These are phyloP conservation scores for Lotmaria passim DNA, from an alignment of 208 protist species.

Conservation along the genomic window DNA sequence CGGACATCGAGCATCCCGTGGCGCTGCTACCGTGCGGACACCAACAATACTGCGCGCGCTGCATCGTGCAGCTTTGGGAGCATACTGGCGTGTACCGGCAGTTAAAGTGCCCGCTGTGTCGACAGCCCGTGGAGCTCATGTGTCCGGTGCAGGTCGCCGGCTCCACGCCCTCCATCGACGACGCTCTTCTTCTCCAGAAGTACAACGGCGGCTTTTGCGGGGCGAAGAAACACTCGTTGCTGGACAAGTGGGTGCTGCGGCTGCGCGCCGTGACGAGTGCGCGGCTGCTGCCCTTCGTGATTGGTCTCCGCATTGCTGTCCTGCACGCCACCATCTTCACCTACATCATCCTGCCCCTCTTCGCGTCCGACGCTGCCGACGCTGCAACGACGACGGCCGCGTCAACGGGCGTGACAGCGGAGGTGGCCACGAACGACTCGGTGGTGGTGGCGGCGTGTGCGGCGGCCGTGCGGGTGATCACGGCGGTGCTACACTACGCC, in stretches of 20 bases:
- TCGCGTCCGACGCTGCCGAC: slow-evolving; percentile 11
- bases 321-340: slow-evolving; percentile 40
- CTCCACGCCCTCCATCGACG: slow-evolving; percentile 34
- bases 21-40: slow-evolving; percentile 48
- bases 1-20: slow-evolving; percentile 19
- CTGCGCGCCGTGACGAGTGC: slow-evolving; percentile 35
- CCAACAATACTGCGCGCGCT: slow-evolving; percentile 36
- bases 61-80: slow-evolving; percentile 41
- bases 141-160: slow-evolving; percentile 23
- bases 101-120: slow-evolving; percentile 45
- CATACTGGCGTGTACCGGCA: slow-evolving; percentile 24
- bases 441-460: neutral
- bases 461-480: slow-evolving; percentile 8
- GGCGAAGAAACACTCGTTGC: slow-evolving; percentile 19
- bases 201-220: slow-evolving; percentile 38
- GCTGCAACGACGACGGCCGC: neutral
- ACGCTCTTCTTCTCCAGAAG: slow-evolving; percentile 31
- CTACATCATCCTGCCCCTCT: slow-evolving; percentile 32
- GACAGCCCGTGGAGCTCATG: slow-evolving; percentile 28
- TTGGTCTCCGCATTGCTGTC: slow-evolving; percentile 39
- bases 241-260: slow-evolving; percentile 36
- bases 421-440: slow-evolving; percentile 3
- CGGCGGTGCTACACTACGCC: slow-evolving; percentile 19
- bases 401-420: neutral
- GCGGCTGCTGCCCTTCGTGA: slow-evolving; percentile 36